Conservation (phyloP, 345 rosid species). For the Aquilaria malaccensis region DNA sequence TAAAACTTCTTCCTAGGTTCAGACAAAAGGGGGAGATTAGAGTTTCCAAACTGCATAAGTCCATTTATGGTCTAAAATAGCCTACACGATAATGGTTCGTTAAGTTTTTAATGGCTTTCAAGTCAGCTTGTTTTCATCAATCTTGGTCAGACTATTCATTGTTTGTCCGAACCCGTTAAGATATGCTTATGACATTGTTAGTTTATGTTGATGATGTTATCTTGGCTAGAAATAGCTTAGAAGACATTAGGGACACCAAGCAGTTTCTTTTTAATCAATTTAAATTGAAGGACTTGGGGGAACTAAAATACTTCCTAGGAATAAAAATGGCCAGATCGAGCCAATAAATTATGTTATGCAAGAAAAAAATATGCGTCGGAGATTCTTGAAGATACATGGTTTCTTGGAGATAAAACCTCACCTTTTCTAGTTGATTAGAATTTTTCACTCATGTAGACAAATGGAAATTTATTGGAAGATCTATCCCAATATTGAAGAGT, state of each 20-base stretch:
- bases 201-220: slow-evolving; percentile 7
- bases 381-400: neutral
- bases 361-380: slow-evolving; percentile 5
- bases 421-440: neutral
- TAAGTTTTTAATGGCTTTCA: neutral
- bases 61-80: too few relatives aligned
- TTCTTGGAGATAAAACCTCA: neutral
- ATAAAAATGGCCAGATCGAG: neutral
- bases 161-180: neutral
- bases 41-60: too few relatives aligned
- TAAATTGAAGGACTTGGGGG: slow-evolving; percentile 4
- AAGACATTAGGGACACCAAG: neutral
- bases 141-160: neutral
- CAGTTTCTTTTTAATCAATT: neutral
- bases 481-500: neutral
- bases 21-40: neutral
- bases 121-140: neutral
- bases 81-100: neutral
- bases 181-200: neutral
- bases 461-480: neutral
- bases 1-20: neutral
- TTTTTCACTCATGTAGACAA: neutral
- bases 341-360: neutral
- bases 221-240: neutral
- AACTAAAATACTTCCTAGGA: slow-evolving; percentile 1